Evolutionary conservation across 768 basidiomycete genomes (phyloP).

Genomic region (Myochromella boudieri): DNA sequence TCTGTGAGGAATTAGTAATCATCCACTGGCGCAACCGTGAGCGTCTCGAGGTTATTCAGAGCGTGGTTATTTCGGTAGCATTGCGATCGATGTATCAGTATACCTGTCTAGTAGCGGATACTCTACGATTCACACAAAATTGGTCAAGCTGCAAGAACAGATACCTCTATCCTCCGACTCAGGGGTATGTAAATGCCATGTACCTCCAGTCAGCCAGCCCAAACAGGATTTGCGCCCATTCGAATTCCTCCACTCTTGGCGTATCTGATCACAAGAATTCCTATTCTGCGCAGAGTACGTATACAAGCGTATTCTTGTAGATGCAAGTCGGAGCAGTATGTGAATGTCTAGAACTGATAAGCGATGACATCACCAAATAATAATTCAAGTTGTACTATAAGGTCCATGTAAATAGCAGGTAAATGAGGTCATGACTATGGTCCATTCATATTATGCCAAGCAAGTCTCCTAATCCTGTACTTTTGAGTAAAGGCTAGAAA

Average conservation of each 20-base stretch:
- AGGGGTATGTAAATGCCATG: slow-evolving; percentile 5
- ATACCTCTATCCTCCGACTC: not conserved
- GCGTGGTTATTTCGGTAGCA: slow-evolving; percentile 38
- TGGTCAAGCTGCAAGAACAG: not conserved
- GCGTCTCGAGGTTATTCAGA: slow-evolving; percentile 40
- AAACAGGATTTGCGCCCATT: slow-evolving; percentile 42
- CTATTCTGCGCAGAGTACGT: slow-evolving; percentile 27
- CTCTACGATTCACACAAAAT: slow-evolving; percentile 26
- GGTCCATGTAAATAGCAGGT: slow-evolving; percentile 1
- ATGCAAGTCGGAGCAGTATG: slow-evolving; percentile 24
- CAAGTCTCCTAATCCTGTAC: slow-evolving; percentile 8
- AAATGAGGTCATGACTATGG: not conserved
- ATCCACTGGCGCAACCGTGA: slow-evolving; percentile 60
- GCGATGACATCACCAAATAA: not conserved
- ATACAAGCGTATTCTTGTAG: slow-evolving; percentile 46
- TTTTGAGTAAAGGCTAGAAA: slow-evolving; percentile 14
- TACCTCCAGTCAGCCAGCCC: slow-evolving; percentile 41
- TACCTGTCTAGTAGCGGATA: slow-evolving; percentile 43
- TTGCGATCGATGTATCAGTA: slow-evolving; percentile 44
- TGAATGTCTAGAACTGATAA: not conserved
- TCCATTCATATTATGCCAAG: not conserved
- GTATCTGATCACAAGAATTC: slow-evolving; percentile 27
- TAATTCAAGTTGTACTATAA: not conserved
- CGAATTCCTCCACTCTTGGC: slow-evolving; percentile 42
- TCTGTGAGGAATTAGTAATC: too few species aligned